Evolutionary conservation across 2,329 filamentous ascomycete species (phyloP).

Genomic region (Sclerotinia glacialis): DNA sequence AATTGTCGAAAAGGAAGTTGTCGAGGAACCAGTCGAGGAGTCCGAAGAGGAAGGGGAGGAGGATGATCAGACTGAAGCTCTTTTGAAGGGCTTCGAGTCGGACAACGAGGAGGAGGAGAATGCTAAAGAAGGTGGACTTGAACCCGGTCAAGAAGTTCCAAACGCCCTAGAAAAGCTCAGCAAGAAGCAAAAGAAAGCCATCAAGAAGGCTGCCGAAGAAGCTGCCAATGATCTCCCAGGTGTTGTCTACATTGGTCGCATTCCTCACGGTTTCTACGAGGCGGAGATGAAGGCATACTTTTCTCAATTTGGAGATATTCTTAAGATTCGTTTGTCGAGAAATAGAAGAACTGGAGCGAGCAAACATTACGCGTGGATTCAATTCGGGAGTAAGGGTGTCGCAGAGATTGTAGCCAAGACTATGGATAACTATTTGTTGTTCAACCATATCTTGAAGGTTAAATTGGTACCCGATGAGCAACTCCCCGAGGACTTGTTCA

Average conservation of each 20-base stretch:
- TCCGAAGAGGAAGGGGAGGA: constrained; percentile 39
- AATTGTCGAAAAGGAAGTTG: constrained; percentile 28
- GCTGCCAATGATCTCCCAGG: constrained; percentile 59
- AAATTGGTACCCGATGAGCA: constrained; percentile 73
- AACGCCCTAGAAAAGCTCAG: constrained; percentile 34
- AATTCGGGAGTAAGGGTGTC: constrained; percentile 75
- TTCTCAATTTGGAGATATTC: constrained; percentile 84
- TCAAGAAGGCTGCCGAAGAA: constrained; percentile 44
- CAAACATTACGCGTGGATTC: constrained; percentile 93
- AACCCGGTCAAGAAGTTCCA: constrained; percentile 44
- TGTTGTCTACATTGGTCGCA: constrained; percentile 84
- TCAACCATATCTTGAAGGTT: constrained; percentile 90
- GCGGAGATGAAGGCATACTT: constrained; percentile 93
- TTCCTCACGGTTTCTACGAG: constrained; percentile 96
- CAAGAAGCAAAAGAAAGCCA: constrained; percentile 51
- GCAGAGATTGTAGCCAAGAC: constrained; percentile 90
- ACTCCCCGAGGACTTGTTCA: constrained; percentile 79
- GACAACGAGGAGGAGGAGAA: constrained; percentile 44
- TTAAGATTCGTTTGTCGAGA: constrained; percentile 74
- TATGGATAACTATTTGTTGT: constrained; percentile 97
- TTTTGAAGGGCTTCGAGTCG: constrained; percentile 53
- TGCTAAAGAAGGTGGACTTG: constrained; percentile 36
- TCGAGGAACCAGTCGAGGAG: constrained; percentile 9
- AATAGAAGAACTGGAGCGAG: constrained; percentile 88
- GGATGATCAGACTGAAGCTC: constrained; percentile 52